phyloP scores from a whole-genome alignment of 2,329 filamentous ascomycete genomes.

The Fusarium fracticaudum region DNA sequence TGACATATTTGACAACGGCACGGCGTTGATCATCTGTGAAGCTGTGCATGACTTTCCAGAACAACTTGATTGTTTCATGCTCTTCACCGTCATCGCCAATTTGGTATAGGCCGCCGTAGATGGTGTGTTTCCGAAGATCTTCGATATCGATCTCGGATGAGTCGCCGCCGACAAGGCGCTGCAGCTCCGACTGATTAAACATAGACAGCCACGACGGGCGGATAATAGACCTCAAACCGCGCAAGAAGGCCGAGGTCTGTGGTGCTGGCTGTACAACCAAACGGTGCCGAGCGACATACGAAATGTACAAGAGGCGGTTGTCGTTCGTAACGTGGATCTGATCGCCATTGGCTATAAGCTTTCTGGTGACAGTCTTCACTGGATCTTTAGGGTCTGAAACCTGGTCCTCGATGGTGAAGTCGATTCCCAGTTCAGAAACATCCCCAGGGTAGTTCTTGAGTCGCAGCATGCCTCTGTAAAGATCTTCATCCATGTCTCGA shows the following conservation, averaged over 20 bases:
- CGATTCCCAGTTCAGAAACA: constrained; percentile 75
- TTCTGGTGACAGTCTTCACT: constrained; percentile 73
- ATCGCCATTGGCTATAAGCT: constrained; percentile 80
- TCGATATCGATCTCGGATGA: constrained; percentile 85
- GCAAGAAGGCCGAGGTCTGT: constrained; percentile 90
- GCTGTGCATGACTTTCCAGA: constrained; percentile 88
- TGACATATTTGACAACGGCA: constrained; percentile 94
- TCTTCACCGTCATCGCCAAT: constrained; percentile 90
- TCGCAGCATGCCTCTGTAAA: constrained; percentile 85
- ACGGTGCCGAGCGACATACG: constrained; percentile 87
- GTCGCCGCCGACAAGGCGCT: constrained; percentile 91
- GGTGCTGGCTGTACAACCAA: constrained; percentile 80
- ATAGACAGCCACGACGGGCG: constrained; percentile 94
- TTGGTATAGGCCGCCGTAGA: constrained; percentile 87
- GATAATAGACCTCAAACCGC: constrained; percentile 87
- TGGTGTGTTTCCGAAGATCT: constrained; percentile 84
- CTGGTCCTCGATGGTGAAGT: constrained; percentile 88
- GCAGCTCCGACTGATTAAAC: constrained; percentile 97
- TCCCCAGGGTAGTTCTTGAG: constrained; percentile 89
- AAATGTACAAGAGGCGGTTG: constrained; percentile 94
- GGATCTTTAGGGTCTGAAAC: constrained; percentile 58
- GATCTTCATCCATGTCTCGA: constrained; percentile 86
- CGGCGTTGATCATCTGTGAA: constrained; percentile 81
- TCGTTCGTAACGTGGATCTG: constrained; percentile 86
- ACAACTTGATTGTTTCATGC: constrained; percentile 84